Evolutionary conservation across 192 early-diverging fungal species (phyloP).

Genomic region (Coemansia sp.): DNA sequence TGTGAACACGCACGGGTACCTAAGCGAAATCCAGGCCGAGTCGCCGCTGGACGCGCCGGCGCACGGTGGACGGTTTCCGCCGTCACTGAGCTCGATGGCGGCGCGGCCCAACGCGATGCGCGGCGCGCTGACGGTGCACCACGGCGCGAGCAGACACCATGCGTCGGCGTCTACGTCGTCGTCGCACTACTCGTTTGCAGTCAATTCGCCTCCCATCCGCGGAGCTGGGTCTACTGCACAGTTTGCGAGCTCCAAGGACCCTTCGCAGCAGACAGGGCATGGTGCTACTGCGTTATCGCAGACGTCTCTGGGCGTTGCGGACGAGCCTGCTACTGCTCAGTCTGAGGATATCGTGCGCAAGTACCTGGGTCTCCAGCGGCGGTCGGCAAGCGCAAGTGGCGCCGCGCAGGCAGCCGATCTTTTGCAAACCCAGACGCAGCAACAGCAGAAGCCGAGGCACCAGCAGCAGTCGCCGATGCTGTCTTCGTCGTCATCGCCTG

Average conservation of each 20-base stretch:
- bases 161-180: constrained; percentile 46
- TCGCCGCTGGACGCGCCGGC: constrained; percentile 41
- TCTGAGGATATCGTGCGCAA: constrained; percentile 54
- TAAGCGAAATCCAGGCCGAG: constrained; percentile 33
- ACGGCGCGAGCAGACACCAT: constrained; percentile 30
- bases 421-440: background rate
- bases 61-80: constrained; percentile 33
- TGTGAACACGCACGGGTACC: constrained; percentile 3
- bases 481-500: background rate
- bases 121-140: constrained; percentile 23
- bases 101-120: constrained; percentile 28
- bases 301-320: background rate
- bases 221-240: constrained; percentile 12
- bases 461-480: background rate
- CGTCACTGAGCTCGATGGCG: constrained; percentile 43
- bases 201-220: constrained; percentile 33
- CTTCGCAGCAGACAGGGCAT: constrained; percentile 13
- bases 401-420: background rate
- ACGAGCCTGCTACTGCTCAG: constrained; percentile 9
- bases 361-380: constrained; percentile 46
- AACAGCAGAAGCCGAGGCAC: background rate
- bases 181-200: constrained; percentile 36
- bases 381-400: constrained; percentile 13
- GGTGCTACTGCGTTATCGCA: constrained; percentile 11
- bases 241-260: constrained; percentile 15